A percentile compares a stretch with the other conserved stretches of the same genome.
phyloP scores from a whole-genome alignment of 2,329 filamentous ascomycete species.

The Neonectria faginata region DNA sequence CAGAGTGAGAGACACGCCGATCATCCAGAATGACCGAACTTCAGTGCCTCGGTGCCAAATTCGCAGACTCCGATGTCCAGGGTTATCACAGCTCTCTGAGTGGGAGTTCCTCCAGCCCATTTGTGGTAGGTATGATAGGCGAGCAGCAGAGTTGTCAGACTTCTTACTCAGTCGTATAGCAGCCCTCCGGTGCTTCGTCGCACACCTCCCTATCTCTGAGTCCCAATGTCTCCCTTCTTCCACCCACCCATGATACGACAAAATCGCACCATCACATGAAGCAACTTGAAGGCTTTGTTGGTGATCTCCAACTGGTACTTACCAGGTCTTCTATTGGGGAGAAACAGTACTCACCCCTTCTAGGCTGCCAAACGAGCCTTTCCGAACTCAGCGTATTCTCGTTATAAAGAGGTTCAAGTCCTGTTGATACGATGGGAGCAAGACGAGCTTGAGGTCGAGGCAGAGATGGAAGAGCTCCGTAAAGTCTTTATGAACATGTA shows the following conservation, averaged over 20 bases:
- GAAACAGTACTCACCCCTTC: constrained; percentile 18
- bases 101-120: constrained; percentile 40
- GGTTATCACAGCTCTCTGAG: constrained; percentile 43
- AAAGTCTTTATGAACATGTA: constrained; percentile 39
- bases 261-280: constrained; percentile 45
- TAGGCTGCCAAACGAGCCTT: constrained; percentile 43
- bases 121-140: constrained; percentile 35
- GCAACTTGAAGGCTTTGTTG: constrained; percentile 36
- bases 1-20: background rate
- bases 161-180: constrained; percentile 33
- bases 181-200: constrained; percentile 44
- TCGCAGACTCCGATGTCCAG: constrained; percentile 32
- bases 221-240: constrained; percentile 38
- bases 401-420: constrained; percentile 43
- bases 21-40: constrained; percentile 38
- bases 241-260: constrained; percentile 43
- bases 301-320: constrained; percentile 40
- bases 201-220: constrained; percentile 42
- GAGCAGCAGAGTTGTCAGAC: background rate
- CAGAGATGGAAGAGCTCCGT: constrained; percentile 39
- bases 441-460: constrained; percentile 43
- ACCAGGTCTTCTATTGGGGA: background rate
- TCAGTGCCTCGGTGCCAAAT: constrained; percentile 40
- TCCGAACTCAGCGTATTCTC: constrained; percentile 43
- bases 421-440: constrained; percentile 45